These are phyloP conservation scores for Suillus occidentalis DNA, from an alignment of 768 basidiomycete species.

Conservation along the genomic window DNA sequence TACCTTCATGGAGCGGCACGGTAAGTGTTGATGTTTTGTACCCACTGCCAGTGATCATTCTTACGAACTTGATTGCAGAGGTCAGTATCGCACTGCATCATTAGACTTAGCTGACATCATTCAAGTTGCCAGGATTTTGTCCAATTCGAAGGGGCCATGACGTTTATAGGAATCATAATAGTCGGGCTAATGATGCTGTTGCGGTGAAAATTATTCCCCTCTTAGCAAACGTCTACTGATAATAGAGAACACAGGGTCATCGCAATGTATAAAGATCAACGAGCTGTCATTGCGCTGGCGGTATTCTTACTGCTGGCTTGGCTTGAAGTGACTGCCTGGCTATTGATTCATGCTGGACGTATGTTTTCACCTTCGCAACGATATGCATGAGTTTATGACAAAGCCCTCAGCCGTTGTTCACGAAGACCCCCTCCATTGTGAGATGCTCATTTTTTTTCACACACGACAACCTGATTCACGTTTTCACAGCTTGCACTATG, in stretches of 20 bases:
- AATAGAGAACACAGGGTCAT: constrained; percentile 11
- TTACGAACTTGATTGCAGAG: not conserved
- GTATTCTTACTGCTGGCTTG: constrained; percentile 40
- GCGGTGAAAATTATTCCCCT: constrained; percentile 28
- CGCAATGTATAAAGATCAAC: constrained; percentile 18
- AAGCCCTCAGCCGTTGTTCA: constrained; percentile 16
- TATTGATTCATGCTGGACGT: constrained; percentile 53
- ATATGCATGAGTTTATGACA: not conserved
- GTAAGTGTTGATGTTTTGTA: not conserved
- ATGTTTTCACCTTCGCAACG: constrained; percentile 18
- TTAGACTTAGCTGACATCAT: not conserved
- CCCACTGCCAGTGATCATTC: constrained; percentile 3
- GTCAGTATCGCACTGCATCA: constrained; percentile 1
- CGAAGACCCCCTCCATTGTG: constrained; percentile 8
- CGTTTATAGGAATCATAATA: constrained; percentile 40
- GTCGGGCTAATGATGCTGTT: constrained; percentile 46
- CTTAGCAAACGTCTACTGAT: not conserved
- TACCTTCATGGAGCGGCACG: constrained; percentile 13
- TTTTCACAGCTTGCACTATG: constrained; percentile 41
- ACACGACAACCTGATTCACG: constrained; percentile 27
- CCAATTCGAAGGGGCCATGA: constrained; percentile 51
- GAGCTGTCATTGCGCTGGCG: constrained; percentile 9
- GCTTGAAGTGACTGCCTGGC: constrained; percentile 51
- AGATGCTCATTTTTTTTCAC: not conserved
- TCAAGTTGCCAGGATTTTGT: constrained; percentile 47